These are phyloP conservation scores for Nicotiana tabacum DNA, from an alignment of 257 asterid genomes.

Conservation along the genomic window DNA sequence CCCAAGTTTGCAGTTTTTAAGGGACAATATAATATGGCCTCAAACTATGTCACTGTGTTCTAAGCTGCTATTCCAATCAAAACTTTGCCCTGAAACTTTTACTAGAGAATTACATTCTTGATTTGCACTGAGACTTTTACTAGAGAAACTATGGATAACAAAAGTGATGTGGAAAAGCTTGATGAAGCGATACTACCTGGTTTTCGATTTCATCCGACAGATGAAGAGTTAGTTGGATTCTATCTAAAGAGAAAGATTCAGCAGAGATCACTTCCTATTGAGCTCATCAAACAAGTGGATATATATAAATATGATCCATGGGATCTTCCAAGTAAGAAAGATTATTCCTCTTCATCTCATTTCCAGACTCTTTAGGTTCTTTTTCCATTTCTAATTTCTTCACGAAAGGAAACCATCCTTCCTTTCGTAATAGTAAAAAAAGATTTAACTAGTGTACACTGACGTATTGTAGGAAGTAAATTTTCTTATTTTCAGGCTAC, in stretches of 20 bases:
- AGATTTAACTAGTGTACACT: neutral
- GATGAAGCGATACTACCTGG: conserved; percentile 81
- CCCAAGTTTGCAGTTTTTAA: conserved; percentile 13
- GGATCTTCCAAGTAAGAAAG: conserved; percentile 81
- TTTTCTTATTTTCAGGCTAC: neutral
- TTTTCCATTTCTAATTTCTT: neutral
- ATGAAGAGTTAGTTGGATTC: conserved; percentile 77
- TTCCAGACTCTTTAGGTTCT: neutral
- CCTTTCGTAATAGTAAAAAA: too few species aligned
- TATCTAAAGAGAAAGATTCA: conserved; percentile 63
- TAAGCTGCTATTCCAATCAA: conserved; percentile 5
- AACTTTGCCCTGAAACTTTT: neutral
- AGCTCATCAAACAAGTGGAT: conserved; percentile 75
- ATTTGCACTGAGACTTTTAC: neutral
- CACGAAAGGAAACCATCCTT: neutral
- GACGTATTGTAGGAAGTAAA: neutral
- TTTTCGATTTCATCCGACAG: conserved; percentile 81
- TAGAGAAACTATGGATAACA: conserved; percentile 39
- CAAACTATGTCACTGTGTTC: neutral
- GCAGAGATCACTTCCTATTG: conserved; percentile 57
- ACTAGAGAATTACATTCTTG: neutral
- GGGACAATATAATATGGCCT: neutral
- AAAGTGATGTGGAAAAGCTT: conserved; percentile 43
- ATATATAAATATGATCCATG: conserved; percentile 88
- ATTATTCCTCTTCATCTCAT: neutral